Evolutionary conservation across 192 early-diverging fungal species (phyloP).

Genomic region (Kickxella alabastrina): DNA sequence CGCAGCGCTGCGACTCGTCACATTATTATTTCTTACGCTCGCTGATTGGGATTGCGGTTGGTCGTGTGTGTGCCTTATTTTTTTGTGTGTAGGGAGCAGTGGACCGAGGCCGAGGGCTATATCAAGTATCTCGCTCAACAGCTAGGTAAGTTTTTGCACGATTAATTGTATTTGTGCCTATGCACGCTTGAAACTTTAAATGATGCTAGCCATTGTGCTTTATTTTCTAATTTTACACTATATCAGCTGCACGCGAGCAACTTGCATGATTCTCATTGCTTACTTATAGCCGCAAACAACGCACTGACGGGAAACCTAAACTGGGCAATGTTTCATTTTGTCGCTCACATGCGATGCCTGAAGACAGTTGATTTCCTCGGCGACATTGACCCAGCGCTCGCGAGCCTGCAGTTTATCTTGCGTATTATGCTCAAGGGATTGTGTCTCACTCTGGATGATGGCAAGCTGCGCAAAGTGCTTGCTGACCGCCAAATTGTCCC

Average conservation of each 20-base stretch:
- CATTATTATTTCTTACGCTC: too few relatives aligned
- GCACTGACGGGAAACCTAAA: slow-evolving; percentile 41
- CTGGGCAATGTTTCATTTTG: slow-evolving; percentile 48
- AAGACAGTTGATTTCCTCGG: slow-evolving; percentile 44
- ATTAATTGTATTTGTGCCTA: neutral
- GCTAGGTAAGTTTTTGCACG: slow-evolving; percentile 26
- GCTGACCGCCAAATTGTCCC: slow-evolving; percentile 27
- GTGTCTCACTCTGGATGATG: slow-evolving; percentile 7
- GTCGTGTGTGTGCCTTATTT: neutral
- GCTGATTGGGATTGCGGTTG: neutral
- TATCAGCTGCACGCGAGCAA: too few relatives aligned
- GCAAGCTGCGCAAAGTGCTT: slow-evolving; percentile 21
- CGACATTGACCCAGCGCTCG: slow-evolving; percentile 27
- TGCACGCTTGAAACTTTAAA: neutral
- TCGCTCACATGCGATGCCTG: slow-evolving; percentile 43
- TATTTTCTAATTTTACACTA: slow-evolving; percentile 4
- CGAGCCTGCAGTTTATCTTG: slow-evolving; percentile 37
- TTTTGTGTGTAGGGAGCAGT: slow-evolving; percentile 24
- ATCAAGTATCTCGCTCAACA: slow-evolving; percentile 32
- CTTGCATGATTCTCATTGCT: neutral
- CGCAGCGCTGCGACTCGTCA: too few relatives aligned
- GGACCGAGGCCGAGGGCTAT: slow-evolving; percentile 29
- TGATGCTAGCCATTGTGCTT: too few relatives aligned
- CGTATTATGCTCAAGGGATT: slow-evolving; percentile 32
- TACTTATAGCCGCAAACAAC: slow-evolving; percentile 34